These are phyloP conservation scores for Carex parvula DNA, from an alignment of 176 grass and related monocot genomes.

Conservation along the genomic window DNA sequence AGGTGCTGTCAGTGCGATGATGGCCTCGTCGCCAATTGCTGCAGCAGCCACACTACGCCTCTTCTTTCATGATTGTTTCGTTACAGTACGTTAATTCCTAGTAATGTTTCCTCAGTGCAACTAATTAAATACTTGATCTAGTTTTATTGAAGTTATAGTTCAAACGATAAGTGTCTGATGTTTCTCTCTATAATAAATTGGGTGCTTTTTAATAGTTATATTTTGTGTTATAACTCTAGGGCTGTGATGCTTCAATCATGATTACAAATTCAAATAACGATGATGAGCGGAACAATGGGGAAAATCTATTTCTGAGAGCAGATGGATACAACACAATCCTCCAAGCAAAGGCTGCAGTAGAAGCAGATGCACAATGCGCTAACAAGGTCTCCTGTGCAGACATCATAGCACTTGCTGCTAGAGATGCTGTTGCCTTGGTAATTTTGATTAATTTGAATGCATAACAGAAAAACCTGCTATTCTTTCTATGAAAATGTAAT, in stretches of 20 bases:
- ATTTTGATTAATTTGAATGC: background rate
- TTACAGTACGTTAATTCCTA: background rate
- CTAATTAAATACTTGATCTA: too few species aligned
- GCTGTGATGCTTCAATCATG: constrained; percentile 60
- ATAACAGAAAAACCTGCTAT: background rate
- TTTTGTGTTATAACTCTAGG: constrained; percentile 13
- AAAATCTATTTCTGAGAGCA: constrained; percentile 47
- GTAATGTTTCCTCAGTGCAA: too few species aligned
- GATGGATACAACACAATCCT: constrained; percentile 59
- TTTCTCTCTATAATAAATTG: background rate
- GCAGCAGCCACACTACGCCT: constrained; percentile 45
- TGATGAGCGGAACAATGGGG: constrained; percentile 43
- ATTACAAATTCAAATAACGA: constrained; percentile 37
- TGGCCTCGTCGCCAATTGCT: constrained; percentile 28
- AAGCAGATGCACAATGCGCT: constrained; percentile 50
- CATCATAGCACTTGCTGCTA: constrained; percentile 53
- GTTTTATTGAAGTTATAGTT: too few species aligned
- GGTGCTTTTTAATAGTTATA: background rate
- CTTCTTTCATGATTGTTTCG: constrained; percentile 69
- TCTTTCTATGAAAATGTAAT: background rate
- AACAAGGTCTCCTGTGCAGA: constrained; percentile 62
- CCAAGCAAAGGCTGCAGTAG: constrained; percentile 48
- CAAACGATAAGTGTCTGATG: background rate
- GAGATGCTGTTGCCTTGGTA: constrained; percentile 55
- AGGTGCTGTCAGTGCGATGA: constrained; percentile 31